Evolutionary conservation across 1,284 basidiomycete species (phyloP).

Genomic region (Leccinum subatratum): DNA sequence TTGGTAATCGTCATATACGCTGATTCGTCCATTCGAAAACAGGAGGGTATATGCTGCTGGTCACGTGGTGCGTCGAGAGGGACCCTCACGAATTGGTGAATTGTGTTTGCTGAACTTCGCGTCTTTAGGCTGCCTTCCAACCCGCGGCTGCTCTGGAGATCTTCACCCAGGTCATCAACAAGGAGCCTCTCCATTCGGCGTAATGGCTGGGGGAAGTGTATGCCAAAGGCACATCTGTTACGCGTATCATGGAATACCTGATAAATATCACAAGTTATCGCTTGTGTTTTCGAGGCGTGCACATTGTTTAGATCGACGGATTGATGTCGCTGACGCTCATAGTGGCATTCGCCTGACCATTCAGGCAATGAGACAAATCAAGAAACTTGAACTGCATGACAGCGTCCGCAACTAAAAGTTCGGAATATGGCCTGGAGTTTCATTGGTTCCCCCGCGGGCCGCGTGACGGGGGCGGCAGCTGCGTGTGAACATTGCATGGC

Average conservation of each 20-base stretch:
- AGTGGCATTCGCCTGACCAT: neutral
- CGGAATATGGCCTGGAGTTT: no score
- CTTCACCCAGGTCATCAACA: slow-evolving; percentile 50
- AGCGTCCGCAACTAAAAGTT: no score
- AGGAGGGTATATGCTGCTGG: slow-evolving; percentile 53
- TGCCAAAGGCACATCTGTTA: neutral
- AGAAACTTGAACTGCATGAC: neutral
- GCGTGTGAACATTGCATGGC: no score
- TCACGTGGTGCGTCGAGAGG: slow-evolving; percentile 46
- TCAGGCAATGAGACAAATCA: neutral
- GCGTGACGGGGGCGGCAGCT: no score
- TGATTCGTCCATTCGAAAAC: slow-evolving; percentile 1
- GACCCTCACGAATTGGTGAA: neutral
- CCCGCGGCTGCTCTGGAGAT: slow-evolving; percentile 53
- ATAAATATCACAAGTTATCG: neutral
- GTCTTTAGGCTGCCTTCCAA: slow-evolving; percentile 50
- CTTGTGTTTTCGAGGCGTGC: neutral
- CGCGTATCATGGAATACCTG: neutral
- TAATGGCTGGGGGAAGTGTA: slow-evolving; percentile 20
- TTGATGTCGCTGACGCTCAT: neutral
- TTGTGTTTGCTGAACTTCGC: slow-evolving; percentile 7
- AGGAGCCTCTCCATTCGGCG: slow-evolving; percentile 53
- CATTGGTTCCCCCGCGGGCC: no score
- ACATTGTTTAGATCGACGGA: neutral
- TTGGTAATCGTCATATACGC: neutral